Evolutionary conservation across 23 red algal species (phyloP).

Genomic region (Gracilaria domingensis): DNA sequence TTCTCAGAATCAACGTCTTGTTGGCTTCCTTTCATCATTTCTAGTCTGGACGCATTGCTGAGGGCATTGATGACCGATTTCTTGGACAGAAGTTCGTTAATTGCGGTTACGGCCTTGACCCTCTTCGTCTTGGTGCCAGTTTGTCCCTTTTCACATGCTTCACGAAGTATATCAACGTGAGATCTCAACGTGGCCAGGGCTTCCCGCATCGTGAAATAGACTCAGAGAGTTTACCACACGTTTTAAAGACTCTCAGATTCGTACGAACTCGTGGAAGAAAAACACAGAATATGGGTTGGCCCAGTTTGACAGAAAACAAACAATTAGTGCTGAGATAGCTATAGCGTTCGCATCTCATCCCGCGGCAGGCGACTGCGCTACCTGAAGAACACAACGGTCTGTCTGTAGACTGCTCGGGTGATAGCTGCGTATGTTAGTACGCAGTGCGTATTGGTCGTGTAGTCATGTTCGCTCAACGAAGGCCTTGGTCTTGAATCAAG

Average conservation of each 20-base stretch:
- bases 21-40: constrained; percentile 56
- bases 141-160: constrained; percentile 8
- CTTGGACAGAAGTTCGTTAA: constrained; percentile 47
- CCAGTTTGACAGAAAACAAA: too few species aligned
- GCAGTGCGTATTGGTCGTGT: too few species aligned
- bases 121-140: constrained; percentile 59
- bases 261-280: not conserved
- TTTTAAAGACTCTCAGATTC: not conserved
- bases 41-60: constrained; percentile 37
- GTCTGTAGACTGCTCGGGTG: too few species aligned
- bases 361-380: not conserved
- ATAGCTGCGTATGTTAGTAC: too few species aligned
- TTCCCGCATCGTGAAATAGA: constrained; percentile 14
- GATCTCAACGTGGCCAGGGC: constrained; percentile 8
- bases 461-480: too few species aligned
- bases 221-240: not conserved
- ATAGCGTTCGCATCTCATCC: too few species aligned
- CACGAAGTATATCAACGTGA: constrained; percentile 53
- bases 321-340: too few species aligned
- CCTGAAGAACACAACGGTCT: too few species aligned
- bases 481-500: too few species aligned
- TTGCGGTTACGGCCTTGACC: constrained; percentile 26
- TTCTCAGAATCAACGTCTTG: constrained; percentile 9
- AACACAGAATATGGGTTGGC: not conserved
- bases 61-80: constrained; percentile 40